These are phyloP conservation scores for Auriscalpium vulgare DNA, from an alignment of 768 basidiomycete species.

Conservation along the genomic window DNA sequence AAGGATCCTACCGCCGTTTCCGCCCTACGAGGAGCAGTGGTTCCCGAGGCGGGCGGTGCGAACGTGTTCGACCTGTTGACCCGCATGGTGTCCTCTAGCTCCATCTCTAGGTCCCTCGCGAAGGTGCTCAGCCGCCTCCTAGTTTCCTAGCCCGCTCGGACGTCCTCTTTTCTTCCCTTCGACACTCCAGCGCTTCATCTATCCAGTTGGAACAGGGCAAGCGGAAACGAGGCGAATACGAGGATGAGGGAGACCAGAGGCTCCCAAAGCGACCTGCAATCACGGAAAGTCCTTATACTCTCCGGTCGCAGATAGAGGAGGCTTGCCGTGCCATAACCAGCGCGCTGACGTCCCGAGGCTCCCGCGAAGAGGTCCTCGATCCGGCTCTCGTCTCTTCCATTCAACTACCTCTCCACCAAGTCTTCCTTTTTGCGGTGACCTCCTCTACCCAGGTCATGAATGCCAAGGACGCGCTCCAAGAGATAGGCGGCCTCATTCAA, in stretches of 20 bases:
- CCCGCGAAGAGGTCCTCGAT: slow-evolving; percentile 31
- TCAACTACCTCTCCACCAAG: slow-evolving; percentile 63
- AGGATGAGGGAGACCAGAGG: slow-evolving; percentile 26
- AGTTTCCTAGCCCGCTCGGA: slow-evolving; percentile 63
- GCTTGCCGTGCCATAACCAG: slow-evolving; percentile 52
- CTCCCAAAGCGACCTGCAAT: slow-evolving; percentile 15
- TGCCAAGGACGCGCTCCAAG: slow-evolving; percentile 55
- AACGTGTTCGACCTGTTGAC: slow-evolving; percentile 52
- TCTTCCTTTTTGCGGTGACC: slow-evolving; percentile 73
- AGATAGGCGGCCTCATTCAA: slow-evolving; percentile 75
- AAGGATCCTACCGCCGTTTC: slow-evolving; percentile 49
- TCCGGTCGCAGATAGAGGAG: slow-evolving; percentile 50
- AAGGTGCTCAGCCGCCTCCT: slow-evolving; percentile 51
- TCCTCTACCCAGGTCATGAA: slow-evolving; percentile 34
- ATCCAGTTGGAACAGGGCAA: slow-evolving; percentile 66
- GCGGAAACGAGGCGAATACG: slow-evolving; percentile 55
- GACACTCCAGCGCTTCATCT: slow-evolving; percentile 54
- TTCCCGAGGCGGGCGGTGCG: slow-evolving; percentile 40
- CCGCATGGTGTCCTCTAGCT: slow-evolving; percentile 37
- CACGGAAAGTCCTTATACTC: slow-evolving; percentile 24
- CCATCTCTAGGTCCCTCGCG: slow-evolving; percentile 45
- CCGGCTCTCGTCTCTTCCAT: slow-evolving; percentile 60
- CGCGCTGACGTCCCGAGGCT: slow-evolving; percentile 26
- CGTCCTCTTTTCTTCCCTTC: slow-evolving; percentile 53
- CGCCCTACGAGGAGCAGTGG: slow-evolving; percentile 40